These are phyloP conservation scores for Penicillium angulare DNA, from an alignment of 495 filamentous ascomycete genomes.

Conservation along the genomic window DNA sequence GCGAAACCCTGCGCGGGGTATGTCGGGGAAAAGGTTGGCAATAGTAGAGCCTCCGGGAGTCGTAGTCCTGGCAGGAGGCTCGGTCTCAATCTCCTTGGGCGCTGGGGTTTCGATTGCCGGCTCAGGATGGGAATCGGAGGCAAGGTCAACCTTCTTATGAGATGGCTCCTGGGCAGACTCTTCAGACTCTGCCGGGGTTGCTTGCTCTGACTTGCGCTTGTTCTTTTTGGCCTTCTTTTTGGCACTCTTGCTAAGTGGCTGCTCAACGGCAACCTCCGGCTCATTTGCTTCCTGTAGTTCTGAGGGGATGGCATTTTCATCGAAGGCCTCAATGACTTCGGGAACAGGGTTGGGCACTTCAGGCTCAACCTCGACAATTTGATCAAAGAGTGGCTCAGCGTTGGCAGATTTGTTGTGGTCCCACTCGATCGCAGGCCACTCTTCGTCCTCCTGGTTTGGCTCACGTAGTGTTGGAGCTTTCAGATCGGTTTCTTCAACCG, in stretches of 20 bases:
- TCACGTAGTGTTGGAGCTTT: slow-evolving; percentile 3
- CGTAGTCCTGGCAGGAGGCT: slow-evolving; percentile 18
- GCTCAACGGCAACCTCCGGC: slow-evolving; percentile 9
- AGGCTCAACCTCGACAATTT: slow-evolving; percentile 24
- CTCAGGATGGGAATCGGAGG: slow-evolving; percentile 5
- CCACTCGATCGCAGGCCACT: slow-evolving; percentile 42
- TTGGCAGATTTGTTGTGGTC: slow-evolving; percentile 28
- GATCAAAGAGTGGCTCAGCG: slow-evolving; percentile 24
- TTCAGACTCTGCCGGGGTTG: slow-evolving; percentile 2
- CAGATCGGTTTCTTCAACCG: slow-evolving; percentile 10
- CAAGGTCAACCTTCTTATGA: slow-evolving; percentile 13
- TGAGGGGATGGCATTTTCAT: slow-evolving; percentile 30
- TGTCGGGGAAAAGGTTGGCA: slow-evolving; percentile 37
- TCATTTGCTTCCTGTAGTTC: slow-evolving; percentile 22
- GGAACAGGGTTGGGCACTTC: slow-evolving; percentile 26
- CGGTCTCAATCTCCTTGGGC: slow-evolving; percentile 15
- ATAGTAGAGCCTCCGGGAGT: slow-evolving; percentile 33
- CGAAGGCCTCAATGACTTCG: slow-evolving; percentile 33
- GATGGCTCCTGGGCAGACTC: slow-evolving; percentile 5
- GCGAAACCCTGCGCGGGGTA: slow-evolving; percentile 36
- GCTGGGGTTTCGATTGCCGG: slow-evolving; percentile 4
- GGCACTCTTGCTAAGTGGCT: slow-evolving; percentile 26
- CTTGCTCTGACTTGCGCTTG: slow-evolving; percentile 26
- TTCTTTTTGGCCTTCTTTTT: slow-evolving; percentile 33
- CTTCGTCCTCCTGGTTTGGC: slow-evolving; percentile 24